These are phyloP conservation scores for Multifurca ochricompacta DNA, from an alignment of 768 basidiomycete species.

Conservation along the genomic window DNA sequence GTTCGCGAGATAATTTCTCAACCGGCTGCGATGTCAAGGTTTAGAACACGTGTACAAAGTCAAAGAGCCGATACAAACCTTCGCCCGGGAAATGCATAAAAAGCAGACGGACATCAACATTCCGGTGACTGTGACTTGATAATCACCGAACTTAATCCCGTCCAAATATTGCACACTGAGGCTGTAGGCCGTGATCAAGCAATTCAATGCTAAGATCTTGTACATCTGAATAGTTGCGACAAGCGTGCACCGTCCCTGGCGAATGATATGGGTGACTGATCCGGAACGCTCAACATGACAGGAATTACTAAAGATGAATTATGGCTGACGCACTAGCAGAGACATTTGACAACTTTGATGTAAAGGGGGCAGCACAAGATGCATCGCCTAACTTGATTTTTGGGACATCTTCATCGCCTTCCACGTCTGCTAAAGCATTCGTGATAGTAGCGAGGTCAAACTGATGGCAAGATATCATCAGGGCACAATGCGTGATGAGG, in stretches of 20 bases:
- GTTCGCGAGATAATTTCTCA: conserved; percentile 87
- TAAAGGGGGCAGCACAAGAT: conserved; percentile 97
- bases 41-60: not conserved
- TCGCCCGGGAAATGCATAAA: conserved; percentile 94
- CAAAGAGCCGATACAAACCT: conserved; percentile 44
- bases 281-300: not conserved
- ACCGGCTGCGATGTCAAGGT: conserved; percentile 57
- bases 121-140: conserved; percentile 94
- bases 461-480: conserved; percentile 31
- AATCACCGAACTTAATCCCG: conserved; percentile 99
- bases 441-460: conserved; percentile 76
- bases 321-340: conserved; percentile 66
- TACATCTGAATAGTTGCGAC: conserved; percentile 99
- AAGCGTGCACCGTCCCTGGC: conserved; percentile 96
- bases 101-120: conserved; percentile 98
- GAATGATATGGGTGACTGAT: conserved; percentile 90
- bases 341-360: conserved; percentile 96
- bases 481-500: not conserved
- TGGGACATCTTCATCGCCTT: conserved; percentile 89
- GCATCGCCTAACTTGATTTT: conserved; percentile 99
- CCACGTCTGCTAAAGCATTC: conserved; percentile 84
- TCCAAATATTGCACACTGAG: conserved; percentile 96
- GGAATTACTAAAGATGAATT: not conserved
- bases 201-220: conserved; percentile 97
- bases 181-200: conserved; percentile 97